These are phyloP conservation scores for Crucibulum laeve DNA, from an alignment of 768 basidiomycete species.

Conservation along the genomic window DNA sequence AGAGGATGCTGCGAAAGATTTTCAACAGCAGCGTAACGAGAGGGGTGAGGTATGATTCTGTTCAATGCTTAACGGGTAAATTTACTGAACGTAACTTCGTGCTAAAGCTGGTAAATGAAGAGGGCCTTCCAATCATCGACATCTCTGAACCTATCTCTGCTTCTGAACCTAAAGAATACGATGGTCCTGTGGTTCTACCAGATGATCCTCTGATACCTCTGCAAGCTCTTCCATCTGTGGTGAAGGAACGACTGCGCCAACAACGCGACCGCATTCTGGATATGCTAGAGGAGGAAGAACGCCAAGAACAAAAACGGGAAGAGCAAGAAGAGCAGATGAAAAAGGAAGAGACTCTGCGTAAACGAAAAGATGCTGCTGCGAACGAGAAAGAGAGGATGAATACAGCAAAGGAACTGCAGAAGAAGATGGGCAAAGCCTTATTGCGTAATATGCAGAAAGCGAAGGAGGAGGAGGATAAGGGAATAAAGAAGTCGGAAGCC, in stretches of 20 bases:
- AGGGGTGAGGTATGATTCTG: slow-evolving; percentile 57
- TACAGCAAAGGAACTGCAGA: slow-evolving; percentile 54
- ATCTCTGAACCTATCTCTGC: slow-evolving; percentile 55
- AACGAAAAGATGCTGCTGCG: slow-evolving; percentile 42
- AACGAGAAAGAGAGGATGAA: slow-evolving; percentile 33
- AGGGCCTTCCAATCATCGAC: slow-evolving; percentile 77
- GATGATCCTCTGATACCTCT: slow-evolving; percentile 46
- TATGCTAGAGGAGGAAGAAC: slow-evolving; percentile 69
- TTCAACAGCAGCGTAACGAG: slow-evolving; percentile 38
- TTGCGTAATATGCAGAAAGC: slow-evolving; percentile 40
- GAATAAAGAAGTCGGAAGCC: slow-evolving; percentile 21
- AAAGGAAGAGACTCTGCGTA: slow-evolving; percentile 43
- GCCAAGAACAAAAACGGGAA: slow-evolving; percentile 34
- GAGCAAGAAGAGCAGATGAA: slow-evolving; percentile 34
- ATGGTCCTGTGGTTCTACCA: slow-evolving; percentile 19
- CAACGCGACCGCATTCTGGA: slow-evolving; percentile 66
- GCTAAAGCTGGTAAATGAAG: slow-evolving; percentile 64
- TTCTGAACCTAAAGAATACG: slow-evolving; percentile 8
- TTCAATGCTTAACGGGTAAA: slow-evolving; percentile 9
- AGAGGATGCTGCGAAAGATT: slow-evolving; percentile 27
- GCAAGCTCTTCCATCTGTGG: slow-evolving; percentile 37
- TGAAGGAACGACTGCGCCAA: slow-evolving; percentile 46
- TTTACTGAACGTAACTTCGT: slow-evolving; percentile 14
- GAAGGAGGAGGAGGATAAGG: slow-evolving; percentile 27
- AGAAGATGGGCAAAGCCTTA: slow-evolving; percentile 74